Base-by-base conservation (phyloP, 1,284 basidiomycete genomes). In the Trichosporon ovoides region DNA sequence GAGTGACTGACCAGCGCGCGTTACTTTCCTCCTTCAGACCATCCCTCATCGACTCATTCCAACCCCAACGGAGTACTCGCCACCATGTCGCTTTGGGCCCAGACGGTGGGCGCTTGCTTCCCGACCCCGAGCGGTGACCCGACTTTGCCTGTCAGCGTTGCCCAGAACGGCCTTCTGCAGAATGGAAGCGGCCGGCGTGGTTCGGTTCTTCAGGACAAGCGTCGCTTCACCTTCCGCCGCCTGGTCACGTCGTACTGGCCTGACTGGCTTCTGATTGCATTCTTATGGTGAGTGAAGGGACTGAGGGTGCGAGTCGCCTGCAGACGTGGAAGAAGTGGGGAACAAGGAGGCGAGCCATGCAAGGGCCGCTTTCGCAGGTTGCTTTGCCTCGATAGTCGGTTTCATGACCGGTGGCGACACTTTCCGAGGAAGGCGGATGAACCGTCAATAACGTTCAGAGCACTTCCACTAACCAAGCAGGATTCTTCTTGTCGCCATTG, bases 401-500 rank as follows among this genome's bases (percentile, higher is more conserved):
- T n/a, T n/a, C n/a, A n/a, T n/a, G n/a, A n/a, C n/a, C 33, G 14
- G 18, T 5, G 40, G 16, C 10, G 20, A 19, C n/a, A 16, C 37
- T 31, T n/a, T 7, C n/a, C 34, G 12, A 22, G 2, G 34, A 18
- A 20, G 40, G 13, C 36, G 33, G n/a, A n/a, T n/a, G n/a, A n/a
- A n/a, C n/a, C n/a, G n/a, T n/a, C n/a, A 16, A 35, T 7, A 4
- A 18, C n/a, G 19, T n/a, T n/a, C n/a, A n/a, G n/a, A n/a, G n/a
- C n/a, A n/a, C n/a, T n/a, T n/a, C n/a, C n/a, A 31, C 52, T 48
- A n/a, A 57, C 36, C n/a, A n/a, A 22, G 12, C 50, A 91, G 89
- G 53, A 82, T 79, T 1, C 66, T 84, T 1, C 87, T 91, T 71
- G 84, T 85, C 69, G 81, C 84, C 9, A 77, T 94, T 16, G 83